phyloP scores from a whole-genome alignment of 768 basidiomycete genomes.

The Pleurotus sapidus region DNA sequence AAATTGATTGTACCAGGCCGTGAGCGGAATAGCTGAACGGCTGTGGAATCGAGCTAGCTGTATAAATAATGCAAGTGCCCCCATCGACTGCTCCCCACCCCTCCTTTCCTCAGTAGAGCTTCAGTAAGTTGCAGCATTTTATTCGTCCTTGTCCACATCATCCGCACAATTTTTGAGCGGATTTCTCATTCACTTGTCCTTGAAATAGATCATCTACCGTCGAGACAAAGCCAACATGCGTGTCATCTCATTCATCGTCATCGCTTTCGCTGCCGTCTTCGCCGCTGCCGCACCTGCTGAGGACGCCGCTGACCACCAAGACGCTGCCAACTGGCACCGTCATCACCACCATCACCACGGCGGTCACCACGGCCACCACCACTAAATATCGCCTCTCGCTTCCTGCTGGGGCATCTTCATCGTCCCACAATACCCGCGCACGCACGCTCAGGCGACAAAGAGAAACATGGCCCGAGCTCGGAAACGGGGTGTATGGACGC shows the following conservation, averaged over 20 bases:
- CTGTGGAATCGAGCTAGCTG: background rate
- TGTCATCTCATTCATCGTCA: background rate
- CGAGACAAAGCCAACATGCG: background rate
- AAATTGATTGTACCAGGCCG: background rate
- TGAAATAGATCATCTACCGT: background rate
- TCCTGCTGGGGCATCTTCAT: conserved; percentile 46
- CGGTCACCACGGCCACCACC: background rate
- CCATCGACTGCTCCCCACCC: background rate
- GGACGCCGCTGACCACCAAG: background rate
- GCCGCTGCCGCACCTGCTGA: background rate
- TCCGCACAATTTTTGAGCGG: background rate
- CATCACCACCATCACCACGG: background rate
- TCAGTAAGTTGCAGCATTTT: background rate
- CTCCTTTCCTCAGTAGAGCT: background rate
- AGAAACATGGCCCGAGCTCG: too few species aligned
- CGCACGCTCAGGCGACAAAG: too few species aligned
- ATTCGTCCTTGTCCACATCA: background rate
- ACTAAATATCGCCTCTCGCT: conserved; percentile 11
- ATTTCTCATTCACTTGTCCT: background rate
- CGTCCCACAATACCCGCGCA: too few species aligned
- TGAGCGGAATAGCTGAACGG: background rate
- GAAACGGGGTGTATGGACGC: too few species aligned
- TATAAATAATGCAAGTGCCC: background rate
- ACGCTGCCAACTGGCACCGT: background rate
- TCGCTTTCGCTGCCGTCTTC: background rate